Conservation (phyloP, 306 rosid species). For the Acacia confusa region DNA sequence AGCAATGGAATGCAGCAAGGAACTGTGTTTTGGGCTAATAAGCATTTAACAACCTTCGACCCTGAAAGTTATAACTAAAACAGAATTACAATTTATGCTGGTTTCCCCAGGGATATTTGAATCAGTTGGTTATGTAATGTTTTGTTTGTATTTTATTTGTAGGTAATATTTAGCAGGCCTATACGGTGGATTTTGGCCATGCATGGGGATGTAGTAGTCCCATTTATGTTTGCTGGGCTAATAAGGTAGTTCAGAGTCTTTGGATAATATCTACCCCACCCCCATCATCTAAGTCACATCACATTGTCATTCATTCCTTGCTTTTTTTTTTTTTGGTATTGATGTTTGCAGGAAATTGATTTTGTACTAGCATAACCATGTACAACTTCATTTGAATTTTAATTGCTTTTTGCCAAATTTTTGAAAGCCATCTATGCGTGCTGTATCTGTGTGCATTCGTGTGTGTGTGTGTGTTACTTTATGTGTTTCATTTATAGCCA, state of each 20-base stretch:
- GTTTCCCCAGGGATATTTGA: slow-evolving; percentile 15
- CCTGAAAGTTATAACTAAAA: slow-evolving; percentile 12
- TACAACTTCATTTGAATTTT: slow-evolving; percentile 4
- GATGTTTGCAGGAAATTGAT: slow-evolving; percentile 12
- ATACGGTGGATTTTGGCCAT: slow-evolving; percentile 94
- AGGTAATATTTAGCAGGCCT: slow-evolving; percentile 95
- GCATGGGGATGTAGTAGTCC: slow-evolving; percentile 78
- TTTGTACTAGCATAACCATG: not conserved
- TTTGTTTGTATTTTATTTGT: slow-evolving; percentile 31
- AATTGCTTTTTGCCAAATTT: not conserved
- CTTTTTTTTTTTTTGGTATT: not conserved
- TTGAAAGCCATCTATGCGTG: not conserved
- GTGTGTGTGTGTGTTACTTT: too few relatives aligned
- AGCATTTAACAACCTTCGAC: not conserved
- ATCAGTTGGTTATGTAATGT: slow-evolving; percentile 10
- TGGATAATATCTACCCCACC: not conserved
- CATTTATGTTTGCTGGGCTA: slow-evolving; percentile 82
- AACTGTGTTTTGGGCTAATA: not conserved
- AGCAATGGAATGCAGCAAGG: not conserved
- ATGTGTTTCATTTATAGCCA: not conserved
- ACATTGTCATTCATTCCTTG: too few relatives aligned
- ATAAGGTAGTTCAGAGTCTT: slow-evolving; percentile 53
- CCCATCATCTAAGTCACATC: not conserved
- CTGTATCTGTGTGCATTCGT: not conserved
- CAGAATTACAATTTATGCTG: not conserved